Percentiles rank a stretch among this genome's conserved stretches.
Evolutionary conservation across 306 rosid genomes (phyloP).

Genomic region (Begonia masoniana): DNA sequence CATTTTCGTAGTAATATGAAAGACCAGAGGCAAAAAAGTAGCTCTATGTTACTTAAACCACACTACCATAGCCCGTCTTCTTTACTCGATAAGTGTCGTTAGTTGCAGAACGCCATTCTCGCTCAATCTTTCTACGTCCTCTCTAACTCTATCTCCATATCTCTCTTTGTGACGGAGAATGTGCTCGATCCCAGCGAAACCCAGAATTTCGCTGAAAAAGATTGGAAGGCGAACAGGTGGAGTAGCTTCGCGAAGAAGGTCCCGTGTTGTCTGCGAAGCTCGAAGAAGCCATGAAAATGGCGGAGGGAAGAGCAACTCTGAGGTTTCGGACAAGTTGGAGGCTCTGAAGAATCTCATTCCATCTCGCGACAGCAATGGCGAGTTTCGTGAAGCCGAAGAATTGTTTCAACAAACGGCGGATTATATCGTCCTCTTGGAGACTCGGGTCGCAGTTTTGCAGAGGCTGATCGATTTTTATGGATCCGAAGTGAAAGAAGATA

Average conservation of each 20-base stretch:
- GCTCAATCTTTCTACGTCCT: not conserved
- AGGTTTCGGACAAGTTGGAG: slow-evolving; percentile 45
- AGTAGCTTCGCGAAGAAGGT: slow-evolving; percentile 8
- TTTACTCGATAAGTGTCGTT: slow-evolving; percentile 3
- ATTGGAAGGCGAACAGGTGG: slow-evolving; percentile 18
- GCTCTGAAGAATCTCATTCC: slow-evolving; percentile 64
- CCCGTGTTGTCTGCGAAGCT: slow-evolving; percentile 11
- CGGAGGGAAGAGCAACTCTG: slow-evolving; percentile 18
- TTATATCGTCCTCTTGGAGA: slow-evolving; percentile 52
- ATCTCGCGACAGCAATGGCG: slow-evolving; percentile 2
- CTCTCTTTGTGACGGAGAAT: slow-evolving; percentile 13
- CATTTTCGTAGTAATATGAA: slow-evolving; percentile 28
- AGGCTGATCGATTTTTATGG: slow-evolving; percentile 57
- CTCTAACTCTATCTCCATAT: slow-evolving; percentile 3
- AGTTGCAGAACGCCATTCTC: not conserved
- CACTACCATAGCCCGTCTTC: slow-evolving; percentile 14
- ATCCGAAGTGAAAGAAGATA: slow-evolving; percentile 26
- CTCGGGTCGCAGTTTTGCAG: slow-evolving; percentile 65
- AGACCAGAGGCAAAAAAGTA: slow-evolving; percentile 20
- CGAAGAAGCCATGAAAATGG: slow-evolving; percentile 25
- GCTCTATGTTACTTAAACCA: slow-evolving; percentile 47
- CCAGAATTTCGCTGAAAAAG: slow-evolving; percentile 24
- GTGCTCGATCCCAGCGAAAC: slow-evolving; percentile 34
- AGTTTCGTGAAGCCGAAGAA: slow-evolving; percentile 37
- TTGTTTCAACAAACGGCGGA: slow-evolving; percentile 80